Evolutionary conservation across 1,284 basidiomycete species (phyloP).

Genomic region (Cerioporus squamosus): DNA sequence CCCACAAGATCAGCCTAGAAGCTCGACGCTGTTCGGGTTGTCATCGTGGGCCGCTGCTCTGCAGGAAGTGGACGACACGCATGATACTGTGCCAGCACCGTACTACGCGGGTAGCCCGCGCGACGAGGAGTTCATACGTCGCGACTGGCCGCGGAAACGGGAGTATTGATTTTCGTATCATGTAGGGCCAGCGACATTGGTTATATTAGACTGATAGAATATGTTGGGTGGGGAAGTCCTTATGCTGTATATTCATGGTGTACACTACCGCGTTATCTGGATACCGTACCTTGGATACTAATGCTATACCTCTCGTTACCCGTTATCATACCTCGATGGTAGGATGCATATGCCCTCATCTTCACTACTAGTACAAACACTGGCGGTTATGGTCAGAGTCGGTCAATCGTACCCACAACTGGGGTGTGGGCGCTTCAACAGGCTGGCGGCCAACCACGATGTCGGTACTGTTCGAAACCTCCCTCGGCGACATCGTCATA

Average conservation of each 20-base stretch:
- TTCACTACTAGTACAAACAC: no score
- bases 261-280: constrained; percentile 16
- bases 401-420: no score
- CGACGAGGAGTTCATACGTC: constrained; percentile 27
- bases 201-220: neutral
- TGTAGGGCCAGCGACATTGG: no score
- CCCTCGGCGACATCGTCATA: constrained; percentile 93
- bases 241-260: constrained; percentile 13
- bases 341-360: neutral
- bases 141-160: constrained; percentile 25
- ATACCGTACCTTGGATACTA: constrained; percentile 12
- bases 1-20: neutral
- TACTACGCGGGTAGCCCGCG: constrained; percentile 27
- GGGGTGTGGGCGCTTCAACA: neutral
- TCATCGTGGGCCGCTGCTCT: constrained; percentile 34
- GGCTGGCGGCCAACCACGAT: constrained; percentile 47
- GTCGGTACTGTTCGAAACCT: constrained; percentile 97
- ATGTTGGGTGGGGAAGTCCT: neutral
- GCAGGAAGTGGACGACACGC: constrained; percentile 24
- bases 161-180: constrained; percentile 12
- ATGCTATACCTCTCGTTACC: constrained; percentile 14
- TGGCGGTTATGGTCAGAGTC: neutral
- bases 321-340: neutral
- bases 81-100: constrained; percentile 7
- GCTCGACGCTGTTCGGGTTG: constrained; percentile 26